phyloP scores from a whole-genome alignment of 495 filamentous ascomycete species.

The Astrocystis sublimbata region DNA sequence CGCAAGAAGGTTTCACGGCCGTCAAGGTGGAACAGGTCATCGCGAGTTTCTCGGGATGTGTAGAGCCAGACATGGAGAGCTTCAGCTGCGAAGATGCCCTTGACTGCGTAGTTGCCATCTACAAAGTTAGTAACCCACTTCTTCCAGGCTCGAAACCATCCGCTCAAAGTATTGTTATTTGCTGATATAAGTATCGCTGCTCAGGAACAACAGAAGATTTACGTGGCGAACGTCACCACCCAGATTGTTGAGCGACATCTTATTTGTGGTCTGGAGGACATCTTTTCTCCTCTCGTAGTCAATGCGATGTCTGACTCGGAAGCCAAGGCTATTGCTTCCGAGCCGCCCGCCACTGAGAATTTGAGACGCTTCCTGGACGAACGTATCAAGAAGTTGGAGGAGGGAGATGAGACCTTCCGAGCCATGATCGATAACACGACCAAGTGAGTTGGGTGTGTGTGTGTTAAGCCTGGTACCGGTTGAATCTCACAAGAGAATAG shows the following conservation, averaged over 20 bases:
- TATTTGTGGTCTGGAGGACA: constrained; percentile 28
- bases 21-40: background rate
- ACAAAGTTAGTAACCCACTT: constrained; percentile 30
- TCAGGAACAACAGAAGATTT: constrained; percentile 37
- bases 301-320: constrained; percentile 19
- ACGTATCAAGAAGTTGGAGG: constrained; percentile 23
- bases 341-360: constrained; percentile 20
- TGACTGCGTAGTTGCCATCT: constrained; percentile 37
- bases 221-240: constrained; percentile 39
- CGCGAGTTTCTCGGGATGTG: background rate
- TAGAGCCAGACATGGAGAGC: constrained; percentile 36
- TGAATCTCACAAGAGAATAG: no score
- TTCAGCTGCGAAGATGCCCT: constrained; percentile 38
- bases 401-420: constrained; percentile 12
- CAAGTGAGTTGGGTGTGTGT: background rate
- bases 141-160: background rate
- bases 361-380: constrained; percentile 28
- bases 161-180: background rate
- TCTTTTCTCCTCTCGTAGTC: constrained; percentile 32
- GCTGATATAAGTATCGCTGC: background rate
- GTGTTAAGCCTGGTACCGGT: background rate
- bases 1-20: no score
- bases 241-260: constrained; percentile 39
- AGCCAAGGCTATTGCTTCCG: constrained; percentile 25
- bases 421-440: background rate